Evolutionary conservation across 768 basidiomycete genomes (phyloP).

Genomic region (Phylloporus sp.): DNA sequence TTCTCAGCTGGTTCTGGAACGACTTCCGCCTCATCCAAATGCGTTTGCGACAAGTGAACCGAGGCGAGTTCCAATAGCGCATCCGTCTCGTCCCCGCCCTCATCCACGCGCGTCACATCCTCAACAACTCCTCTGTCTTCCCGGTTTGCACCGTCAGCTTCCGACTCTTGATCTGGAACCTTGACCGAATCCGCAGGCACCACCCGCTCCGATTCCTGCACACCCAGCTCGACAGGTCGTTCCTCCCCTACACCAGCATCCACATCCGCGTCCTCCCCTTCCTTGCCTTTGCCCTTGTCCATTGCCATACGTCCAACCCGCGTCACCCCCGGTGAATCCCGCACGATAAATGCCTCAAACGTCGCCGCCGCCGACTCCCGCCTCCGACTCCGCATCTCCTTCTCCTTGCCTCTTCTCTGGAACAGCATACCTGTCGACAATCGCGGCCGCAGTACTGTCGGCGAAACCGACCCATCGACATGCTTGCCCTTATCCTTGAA

Average conservation of each 20-base stretch:
- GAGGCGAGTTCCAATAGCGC: constrained; percentile 22
- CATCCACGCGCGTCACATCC: not conserved
- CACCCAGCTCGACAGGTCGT: not conserved
- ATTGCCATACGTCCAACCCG: not conserved
- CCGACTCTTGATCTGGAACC: not conserved
- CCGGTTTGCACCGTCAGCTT: not conserved
- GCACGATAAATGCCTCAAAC: constrained; percentile 21
- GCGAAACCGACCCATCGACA: not conserved
- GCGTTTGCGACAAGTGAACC: constrained; percentile 16
- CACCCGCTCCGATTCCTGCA: not conserved
- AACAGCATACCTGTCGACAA: not conserved
- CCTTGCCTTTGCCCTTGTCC: not conserved
- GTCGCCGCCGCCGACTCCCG: constrained; percentile 11
- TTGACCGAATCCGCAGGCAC: not conserved
- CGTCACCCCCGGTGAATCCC: not conserved
- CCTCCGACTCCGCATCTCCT: not conserved
- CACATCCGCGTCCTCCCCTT: not conserved
- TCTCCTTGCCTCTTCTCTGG: not conserved
- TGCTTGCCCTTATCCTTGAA: not conserved
- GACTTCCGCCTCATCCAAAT: not conserved
- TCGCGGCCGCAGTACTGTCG: not conserved
- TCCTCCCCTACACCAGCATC: not conserved
- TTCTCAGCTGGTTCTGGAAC: not conserved
- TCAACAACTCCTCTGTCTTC: not conserved
- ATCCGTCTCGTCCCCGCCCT: constrained; percentile 14